Evolutionary conservation across 257 asterid species (phyloP).

Genomic region (Cynanchum wilfordii): DNA sequence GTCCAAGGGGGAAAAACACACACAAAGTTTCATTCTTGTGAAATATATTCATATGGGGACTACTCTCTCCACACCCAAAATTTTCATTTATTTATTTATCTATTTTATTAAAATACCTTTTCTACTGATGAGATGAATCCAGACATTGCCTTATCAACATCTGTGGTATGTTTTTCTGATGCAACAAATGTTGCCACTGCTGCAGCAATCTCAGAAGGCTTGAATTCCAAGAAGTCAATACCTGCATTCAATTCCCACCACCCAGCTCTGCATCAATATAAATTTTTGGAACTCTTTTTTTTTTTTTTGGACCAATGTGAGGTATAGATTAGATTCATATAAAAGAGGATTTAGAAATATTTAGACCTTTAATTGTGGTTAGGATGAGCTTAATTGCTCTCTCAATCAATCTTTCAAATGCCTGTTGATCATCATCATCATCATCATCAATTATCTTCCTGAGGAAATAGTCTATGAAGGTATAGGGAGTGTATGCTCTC

Average conservation of each 20-base stretch:
- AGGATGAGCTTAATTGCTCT: slow-evolving; percentile 46
- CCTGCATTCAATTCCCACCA: slow-evolving; percentile 56
- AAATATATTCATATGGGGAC: slow-evolving; percentile 20
- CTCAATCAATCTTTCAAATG: slow-evolving; percentile 29
- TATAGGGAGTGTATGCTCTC: slow-evolving; percentile 57
- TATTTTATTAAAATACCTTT: slow-evolving; percentile 37
- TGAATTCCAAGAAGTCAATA: slow-evolving; percentile 81
- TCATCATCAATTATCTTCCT: slow-evolving; percentile 32
- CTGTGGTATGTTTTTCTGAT: slow-evolving; percentile 35
- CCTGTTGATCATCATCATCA: slow-evolving; percentile 20
- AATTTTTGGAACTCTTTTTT: neutral
- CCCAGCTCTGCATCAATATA: slow-evolving; percentile 29
- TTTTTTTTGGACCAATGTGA: neutral
- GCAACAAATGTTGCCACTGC: slow-evolving; percentile 59
- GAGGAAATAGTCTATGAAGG: slow-evolving; percentile 52
- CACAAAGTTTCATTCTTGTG: neutral
- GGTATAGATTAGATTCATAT: slow-evolving; percentile 7
- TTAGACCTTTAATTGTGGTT: slow-evolving; percentile 51
- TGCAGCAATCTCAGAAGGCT: slow-evolving; percentile 74
- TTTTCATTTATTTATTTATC: too few relatives aligned
- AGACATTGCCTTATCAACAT: slow-evolving; percentile 46
- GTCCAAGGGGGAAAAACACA: neutral
- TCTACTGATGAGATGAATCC: slow-evolving; percentile 36
- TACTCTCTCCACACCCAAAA: neutral
- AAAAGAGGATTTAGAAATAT: neutral